Base-by-base conservation (phyloP, 2,329 filamentous ascomycete species). In the Byssothecium circinans region DNA sequence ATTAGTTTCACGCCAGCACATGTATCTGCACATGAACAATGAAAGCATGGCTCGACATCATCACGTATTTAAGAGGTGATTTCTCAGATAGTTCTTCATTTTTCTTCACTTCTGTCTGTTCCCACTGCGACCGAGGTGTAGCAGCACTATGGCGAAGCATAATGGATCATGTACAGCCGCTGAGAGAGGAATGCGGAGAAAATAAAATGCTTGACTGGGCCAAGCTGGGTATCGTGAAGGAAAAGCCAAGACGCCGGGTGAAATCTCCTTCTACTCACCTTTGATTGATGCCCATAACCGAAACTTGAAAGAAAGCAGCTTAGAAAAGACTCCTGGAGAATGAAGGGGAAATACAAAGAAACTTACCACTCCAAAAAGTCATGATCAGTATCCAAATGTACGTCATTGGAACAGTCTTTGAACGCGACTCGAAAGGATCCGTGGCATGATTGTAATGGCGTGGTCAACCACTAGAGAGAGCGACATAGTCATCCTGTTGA, bases 401-500 rank as follows among this genome's bases (percentile, higher is more conserved):
- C 12, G 4, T 14, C 29, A 14, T 32, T 5, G 12, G 12, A n/a
- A 32, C 12, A 12, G 4, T 8, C 14, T 14, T 32, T 12, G 23
- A 25, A 5, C 10, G 23, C 14, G 8, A 7, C 14, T 32, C 34
- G 41, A 38, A 15, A 42, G 15, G 23, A n/a, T n/a, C n/a, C 23
- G 6, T 25, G 23, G 23, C 10, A 10, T 10, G 6, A 25, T 25
- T 10, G 23, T 25, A n/a, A 29, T 23, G 18, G 32, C 18, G n/a
- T 23, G 33, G 25, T 60, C 45, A 62, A 27, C 57, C 29, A 32
- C 14, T 14, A 12, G 5, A 32, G 29, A 33, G 67, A 56, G 62
- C 54, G 39, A 69, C 59, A 30, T 56, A 69, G 34, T 69, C 65
- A 38, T 56, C 56, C 47, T 69, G 65, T 29, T 66, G 56, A 19